Base-by-base conservation (phyloP, 305 asterid genomes). In the Fraxinus platypoda region DNA sequence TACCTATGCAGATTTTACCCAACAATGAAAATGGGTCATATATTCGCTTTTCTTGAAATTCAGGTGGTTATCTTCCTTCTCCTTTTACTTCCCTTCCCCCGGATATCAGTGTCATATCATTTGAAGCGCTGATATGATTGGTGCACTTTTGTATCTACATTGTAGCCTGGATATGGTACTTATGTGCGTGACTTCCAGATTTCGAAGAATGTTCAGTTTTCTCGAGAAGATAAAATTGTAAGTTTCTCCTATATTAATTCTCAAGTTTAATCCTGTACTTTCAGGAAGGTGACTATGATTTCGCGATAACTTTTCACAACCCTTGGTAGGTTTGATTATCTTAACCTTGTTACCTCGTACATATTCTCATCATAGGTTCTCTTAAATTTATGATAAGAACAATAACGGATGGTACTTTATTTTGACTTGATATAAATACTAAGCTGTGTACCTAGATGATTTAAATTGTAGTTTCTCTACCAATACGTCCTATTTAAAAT, bases 131-230 rank as follows among this genome's bases (percentile, higher is more conserved):
- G 81, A 87, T 85, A 30, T 74, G 77, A 80, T 78, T 86, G 73
- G 66, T 79, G 76, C 82, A 30, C 75, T 85, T 57, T 81, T 75
- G 77, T 82, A 71, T 87, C 82, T 17, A 3, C 72, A 46, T 84
- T 91, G 93, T 85, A 94, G 99, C 93, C 98, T 89, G 98, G 99
- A 80, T 94, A 74, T 79, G 96, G 91, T 77, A 91, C 98, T 80
- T 93, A 87, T 79, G 86, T 92, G 79, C 86, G 83, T 78, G 98
- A 93, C 88, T 93, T 96, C 88, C 89, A 86, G 86, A 89, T 96
- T 80, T 81, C 92, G 34, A 91, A 90, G 89, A 83, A 79, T 85
- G 64, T 81, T 30, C 91, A 82, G 85, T 81, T 84, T 82, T 77
- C 93, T 62, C 88, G 88, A 23, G 93, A 85, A 84, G 97, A 89